phyloP scores from a whole-genome alignment of 176 grass and related monocot genomes.

The Pontederia crassipes region DNA sequence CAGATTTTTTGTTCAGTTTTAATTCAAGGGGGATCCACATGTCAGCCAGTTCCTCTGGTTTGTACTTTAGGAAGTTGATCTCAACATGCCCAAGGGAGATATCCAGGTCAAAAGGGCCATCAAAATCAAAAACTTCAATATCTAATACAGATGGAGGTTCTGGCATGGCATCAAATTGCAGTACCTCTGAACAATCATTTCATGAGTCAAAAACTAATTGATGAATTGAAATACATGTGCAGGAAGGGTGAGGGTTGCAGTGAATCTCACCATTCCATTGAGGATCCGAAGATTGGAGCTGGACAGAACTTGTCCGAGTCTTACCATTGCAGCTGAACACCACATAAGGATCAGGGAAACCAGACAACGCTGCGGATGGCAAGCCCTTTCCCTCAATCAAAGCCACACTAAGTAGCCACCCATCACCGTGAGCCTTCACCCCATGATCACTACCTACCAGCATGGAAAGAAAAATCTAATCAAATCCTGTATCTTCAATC shows the following conservation, averaged over 20 bases:
- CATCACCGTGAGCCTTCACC: constrained; percentile 57
- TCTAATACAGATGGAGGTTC: constrained; percentile 72
- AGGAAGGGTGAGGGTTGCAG: neutral
- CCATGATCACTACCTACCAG: constrained; percentile 51
- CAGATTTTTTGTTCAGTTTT: constrained; percentile 53
- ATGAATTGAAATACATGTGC: constrained; percentile 7
- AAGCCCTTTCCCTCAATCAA: constrained; percentile 61
- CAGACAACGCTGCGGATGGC: constrained; percentile 36
- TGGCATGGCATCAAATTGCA: constrained; percentile 86
- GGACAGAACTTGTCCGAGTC: constrained; percentile 71
- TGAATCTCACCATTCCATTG: constrained; percentile 77
- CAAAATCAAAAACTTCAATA: constrained; percentile 72
- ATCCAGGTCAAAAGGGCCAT: constrained; percentile 61
- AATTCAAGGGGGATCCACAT: constrained; percentile 71
- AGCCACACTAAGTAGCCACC: constrained; percentile 76
- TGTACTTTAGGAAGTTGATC: constrained; percentile 74
- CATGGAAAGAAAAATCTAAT: constrained; percentile 4
- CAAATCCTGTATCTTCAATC: neutral
- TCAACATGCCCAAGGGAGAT: constrained; percentile 66
- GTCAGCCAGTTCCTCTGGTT: constrained; percentile 51
- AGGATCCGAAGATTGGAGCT: constrained; percentile 72
- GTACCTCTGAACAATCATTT: constrained; percentile 43
- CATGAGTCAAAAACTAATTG: constrained; percentile 10
- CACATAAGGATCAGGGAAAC: constrained; percentile 67
- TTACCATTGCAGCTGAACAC: constrained; percentile 73